Evolutionary conservation across 1,139 yeast genomes (phyloP).

Genomic region (Hyphopichia pseudoburtonii): DNA sequence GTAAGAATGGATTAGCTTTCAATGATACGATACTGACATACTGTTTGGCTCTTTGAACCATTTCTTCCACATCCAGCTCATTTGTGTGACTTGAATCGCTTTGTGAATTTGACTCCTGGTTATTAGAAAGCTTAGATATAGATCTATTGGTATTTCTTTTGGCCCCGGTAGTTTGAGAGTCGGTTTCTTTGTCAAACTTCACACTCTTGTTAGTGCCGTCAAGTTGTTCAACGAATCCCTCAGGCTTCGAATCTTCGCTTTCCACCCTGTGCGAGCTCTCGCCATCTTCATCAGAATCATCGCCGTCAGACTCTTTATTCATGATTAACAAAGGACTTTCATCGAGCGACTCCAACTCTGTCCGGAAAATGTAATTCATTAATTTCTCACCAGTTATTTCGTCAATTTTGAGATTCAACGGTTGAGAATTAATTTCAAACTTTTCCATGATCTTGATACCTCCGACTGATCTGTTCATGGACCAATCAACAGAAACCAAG

Average conservation of each 20-base stretch:
- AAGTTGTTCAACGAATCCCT: constrained; percentile 14
- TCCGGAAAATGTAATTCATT: constrained; percentile 55
- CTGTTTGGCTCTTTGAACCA: constrained; percentile 60
- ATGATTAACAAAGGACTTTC: constrained; percentile 30
- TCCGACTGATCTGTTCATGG: constrained; percentile 64
- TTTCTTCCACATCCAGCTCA: constrained; percentile 49
- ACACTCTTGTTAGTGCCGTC: constrained; percentile 11
- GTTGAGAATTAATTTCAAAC: constrained; percentile 52
- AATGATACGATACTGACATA: constrained; percentile 56
- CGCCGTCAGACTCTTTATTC: constrained; percentile 9
- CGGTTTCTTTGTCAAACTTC: not conserved
- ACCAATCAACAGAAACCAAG: constrained; percentile 56
- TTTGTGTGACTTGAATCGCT: constrained; percentile 4
- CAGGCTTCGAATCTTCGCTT: not conserved
- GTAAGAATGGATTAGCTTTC: constrained; percentile 42
- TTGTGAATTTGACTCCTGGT: constrained; percentile 1
- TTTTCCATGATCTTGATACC: constrained; percentile 63
- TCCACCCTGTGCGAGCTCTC: not conserved
- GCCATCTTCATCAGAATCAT: not conserved
- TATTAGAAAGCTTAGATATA: constrained; percentile 8
- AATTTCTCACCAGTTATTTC: constrained; percentile 59
- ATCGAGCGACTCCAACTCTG: constrained; percentile 29
- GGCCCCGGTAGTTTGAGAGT: not conserved
- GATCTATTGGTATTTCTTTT: constrained; percentile 4
- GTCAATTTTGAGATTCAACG: constrained; percentile 59